These are phyloP conservation scores for Nowakowskiella sp. DNA, from an alignment of 192 early-diverging fungal species.

Conservation along the genomic window DNA sequence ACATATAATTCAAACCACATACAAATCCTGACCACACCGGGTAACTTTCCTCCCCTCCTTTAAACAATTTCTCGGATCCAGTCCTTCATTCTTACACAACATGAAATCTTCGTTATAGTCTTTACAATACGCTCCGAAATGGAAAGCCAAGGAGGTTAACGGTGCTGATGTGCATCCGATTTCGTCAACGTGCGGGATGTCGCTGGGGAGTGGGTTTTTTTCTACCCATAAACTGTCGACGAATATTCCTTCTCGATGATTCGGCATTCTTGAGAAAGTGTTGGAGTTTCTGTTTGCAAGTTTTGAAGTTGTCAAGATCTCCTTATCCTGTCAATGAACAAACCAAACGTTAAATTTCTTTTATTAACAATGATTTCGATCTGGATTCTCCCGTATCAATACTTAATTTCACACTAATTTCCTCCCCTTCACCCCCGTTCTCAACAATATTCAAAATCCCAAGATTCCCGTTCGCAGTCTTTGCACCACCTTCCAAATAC, in stretches of 20 bases:
- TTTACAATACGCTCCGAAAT: constrained; percentile 81
- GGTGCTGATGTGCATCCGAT: constrained; percentile 88
- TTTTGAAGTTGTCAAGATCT: no score
- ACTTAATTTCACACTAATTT: no score
- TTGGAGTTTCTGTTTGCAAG: no score
- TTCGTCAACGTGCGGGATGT: constrained; percentile 69
- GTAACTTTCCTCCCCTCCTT: constrained; percentile 94
- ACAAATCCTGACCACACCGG: constrained; percentile 83
- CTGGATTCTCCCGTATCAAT: no score
- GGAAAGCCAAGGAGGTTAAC: constrained; percentile 86
- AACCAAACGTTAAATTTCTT: no score
- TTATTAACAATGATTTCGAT: no score
- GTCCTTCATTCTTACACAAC: constrained; percentile 88
- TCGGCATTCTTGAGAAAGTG: no score
- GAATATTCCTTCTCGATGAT: constrained; percentile 29
- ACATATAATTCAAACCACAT: constrained; percentile 27
- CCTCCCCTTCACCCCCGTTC: no score
- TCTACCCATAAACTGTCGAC: constrained; percentile 71
- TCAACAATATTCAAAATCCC: no score
- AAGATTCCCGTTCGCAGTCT: no score
- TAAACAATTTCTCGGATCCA: constrained; percentile 84
- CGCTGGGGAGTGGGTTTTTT: constrained; percentile 64
- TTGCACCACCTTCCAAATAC: no score
- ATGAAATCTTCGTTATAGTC: constrained; percentile 94
- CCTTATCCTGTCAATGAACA: no score